Percentiles rank a stretch among this genome's conserved stretches.
These are phyloP conservation scores for Cyclotella sp. DNA, from an alignment of 108 stramenopile species.

Conservation along the genomic window DNA sequence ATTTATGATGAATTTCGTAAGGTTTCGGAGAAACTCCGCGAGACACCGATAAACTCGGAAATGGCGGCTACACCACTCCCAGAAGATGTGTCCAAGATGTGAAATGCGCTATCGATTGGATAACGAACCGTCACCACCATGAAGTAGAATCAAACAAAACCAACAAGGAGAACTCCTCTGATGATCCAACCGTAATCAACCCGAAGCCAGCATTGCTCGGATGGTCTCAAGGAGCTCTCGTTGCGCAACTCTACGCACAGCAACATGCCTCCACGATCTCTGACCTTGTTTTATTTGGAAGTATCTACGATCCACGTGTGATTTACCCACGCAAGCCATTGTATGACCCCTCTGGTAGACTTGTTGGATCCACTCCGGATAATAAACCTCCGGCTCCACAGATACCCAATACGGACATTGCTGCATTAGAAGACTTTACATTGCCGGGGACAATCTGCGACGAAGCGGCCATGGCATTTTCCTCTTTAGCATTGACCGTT, in stretches of 20 bases:
- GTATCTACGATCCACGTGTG: slow-evolving; percentile 82
- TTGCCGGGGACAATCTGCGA: slow-evolving; percentile 80
- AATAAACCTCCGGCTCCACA: slow-evolving; percentile 23
- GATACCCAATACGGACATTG: slow-evolving; percentile 65
- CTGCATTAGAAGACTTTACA: slow-evolving; percentile 88
- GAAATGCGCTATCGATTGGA: slow-evolving; percentile 76
- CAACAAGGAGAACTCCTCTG: neutral
- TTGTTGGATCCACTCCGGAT: slow-evolving; percentile 17
- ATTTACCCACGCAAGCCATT: slow-evolving; percentile 79
- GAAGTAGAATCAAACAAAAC: neutral
- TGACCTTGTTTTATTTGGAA: slow-evolving; percentile 80
- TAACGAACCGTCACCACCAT: slow-evolving; percentile 58
- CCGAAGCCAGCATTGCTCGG: slow-evolving; percentile 65
- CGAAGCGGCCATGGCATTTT: slow-evolving; percentile 72
- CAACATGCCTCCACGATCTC: slow-evolving; percentile 52
- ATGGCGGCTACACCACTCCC: slow-evolving; percentile 65
- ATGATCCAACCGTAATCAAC: slow-evolving; percentile 21
- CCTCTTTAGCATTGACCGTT: slow-evolving; percentile 67
- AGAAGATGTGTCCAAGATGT: slow-evolving; percentile 79
- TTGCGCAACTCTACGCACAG: slow-evolving; percentile 89
- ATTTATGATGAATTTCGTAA: neutral
- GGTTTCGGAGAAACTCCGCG: slow-evolving; percentile 81
- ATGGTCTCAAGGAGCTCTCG: slow-evolving; percentile 89
- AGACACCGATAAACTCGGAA: slow-evolving; percentile 41
- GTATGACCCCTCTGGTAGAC: slow-evolving; percentile 37